These are phyloP conservation scores for Trypanosoma scelopori DNA, from an alignment of 208 protist species.

Conservation along the genomic window DNA sequence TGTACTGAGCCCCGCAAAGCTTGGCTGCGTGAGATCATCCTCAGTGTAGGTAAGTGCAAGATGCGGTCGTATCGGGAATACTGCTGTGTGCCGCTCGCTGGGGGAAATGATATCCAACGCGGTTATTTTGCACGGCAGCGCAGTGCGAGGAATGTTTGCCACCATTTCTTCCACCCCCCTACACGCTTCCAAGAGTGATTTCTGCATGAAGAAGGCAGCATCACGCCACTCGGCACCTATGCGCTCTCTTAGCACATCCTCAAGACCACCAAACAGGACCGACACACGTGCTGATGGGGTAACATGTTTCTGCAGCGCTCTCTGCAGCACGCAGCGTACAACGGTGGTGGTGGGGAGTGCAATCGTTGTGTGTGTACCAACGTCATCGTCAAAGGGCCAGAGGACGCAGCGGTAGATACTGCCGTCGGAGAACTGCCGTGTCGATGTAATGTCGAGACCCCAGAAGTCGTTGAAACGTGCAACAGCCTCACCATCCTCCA, in stretches of 20 bases:
- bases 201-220: conserved; percentile 54
- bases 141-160: conserved; percentile 46
- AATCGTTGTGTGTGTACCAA: conserved; percentile 48
- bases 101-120: conserved; percentile 72
- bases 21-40: conserved; percentile 42
- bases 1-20: conserved; percentile 56
- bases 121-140: conserved; percentile 76
- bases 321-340: conserved; percentile 55
- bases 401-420: conserved; percentile 85
- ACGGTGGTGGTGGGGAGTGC: conserved; percentile 56
- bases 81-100: conserved; percentile 66
- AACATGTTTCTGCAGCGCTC: conserved; percentile 62
- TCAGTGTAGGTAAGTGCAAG: conserved; percentile 73
- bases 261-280: conserved; percentile 61
- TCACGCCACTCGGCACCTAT: conserved; percentile 80
- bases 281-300: conserved; percentile 31
- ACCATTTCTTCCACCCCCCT: conserved; percentile 65
- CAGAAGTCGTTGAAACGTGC: conserved; percentile 81
- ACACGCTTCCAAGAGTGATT: conserved; percentile 55
- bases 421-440: conserved; percentile 85
- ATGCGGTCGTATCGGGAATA: conserved; percentile 78
- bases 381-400: conserved; percentile 62
- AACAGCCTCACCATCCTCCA: conserved; percentile 71
- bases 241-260: conserved; percentile 62
- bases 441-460: conserved; percentile 64